phyloP scores from a whole-genome alignment of 2,329 filamentous ascomycete species.

The Penicillium paneum region DNA sequence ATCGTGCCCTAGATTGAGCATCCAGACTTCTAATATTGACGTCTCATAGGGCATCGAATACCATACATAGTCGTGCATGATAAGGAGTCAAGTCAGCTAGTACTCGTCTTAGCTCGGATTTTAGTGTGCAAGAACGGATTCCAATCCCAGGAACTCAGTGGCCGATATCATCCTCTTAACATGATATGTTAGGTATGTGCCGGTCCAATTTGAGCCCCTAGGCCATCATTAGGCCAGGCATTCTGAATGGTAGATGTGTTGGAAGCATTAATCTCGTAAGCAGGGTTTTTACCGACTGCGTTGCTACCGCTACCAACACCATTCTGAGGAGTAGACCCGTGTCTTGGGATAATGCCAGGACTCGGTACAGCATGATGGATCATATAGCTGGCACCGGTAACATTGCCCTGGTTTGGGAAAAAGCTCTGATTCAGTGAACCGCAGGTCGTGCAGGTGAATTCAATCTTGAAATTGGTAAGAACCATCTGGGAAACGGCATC shows the following conservation, averaged over 20 bases:
- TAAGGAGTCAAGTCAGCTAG: neutral
- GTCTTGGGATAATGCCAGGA: constrained; percentile 17
- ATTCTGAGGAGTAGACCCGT: constrained; percentile 19
- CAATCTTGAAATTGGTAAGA: constrained; percentile 40
- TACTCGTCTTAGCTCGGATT: neutral
- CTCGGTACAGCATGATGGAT: constrained; percentile 23
- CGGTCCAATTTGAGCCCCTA: constrained; percentile 31
- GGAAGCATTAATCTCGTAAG: constrained; percentile 24
- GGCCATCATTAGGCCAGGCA: constrained; percentile 25
- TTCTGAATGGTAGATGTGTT: constrained; percentile 29
- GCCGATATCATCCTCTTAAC: neutral
- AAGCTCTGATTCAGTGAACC: constrained; percentile 40
- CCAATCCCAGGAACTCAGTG: neutral
- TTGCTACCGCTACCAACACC: constrained; percentile 17
- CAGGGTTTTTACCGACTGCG: constrained; percentile 20
- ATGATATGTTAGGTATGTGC: constrained; percentile 12
- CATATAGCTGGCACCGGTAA: constrained; percentile 31
- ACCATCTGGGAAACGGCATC: constrained; percentile 29
- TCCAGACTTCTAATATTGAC: neutral
- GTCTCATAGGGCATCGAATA: neutral
- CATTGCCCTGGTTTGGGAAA: constrained; percentile 38
- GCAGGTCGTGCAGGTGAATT: constrained; percentile 40
- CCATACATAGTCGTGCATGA: neutral
- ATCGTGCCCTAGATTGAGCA: neutral
- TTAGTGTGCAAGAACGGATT: neutral